Evolutionary conservation across 495 filamentous ascomycete species (phyloP), one percentile per base, ranked within the genome.

Genomic region (Neurospora sp.): DNA sequence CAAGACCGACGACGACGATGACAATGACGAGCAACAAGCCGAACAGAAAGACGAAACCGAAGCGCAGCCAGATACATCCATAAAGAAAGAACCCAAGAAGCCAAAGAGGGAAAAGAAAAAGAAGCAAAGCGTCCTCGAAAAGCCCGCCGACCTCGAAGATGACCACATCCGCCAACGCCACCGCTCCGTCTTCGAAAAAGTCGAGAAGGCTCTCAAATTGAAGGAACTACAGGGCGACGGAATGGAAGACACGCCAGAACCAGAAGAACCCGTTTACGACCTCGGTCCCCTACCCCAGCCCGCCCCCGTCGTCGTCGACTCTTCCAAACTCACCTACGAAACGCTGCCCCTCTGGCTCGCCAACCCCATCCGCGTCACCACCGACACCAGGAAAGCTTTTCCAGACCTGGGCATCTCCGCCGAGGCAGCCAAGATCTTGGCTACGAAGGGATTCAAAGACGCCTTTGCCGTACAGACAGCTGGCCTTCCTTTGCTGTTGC

Each of bases 391-490:
- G 59, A 79, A 84, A 38, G 83, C 90, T 0, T 97, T 98, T 75
- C 79, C 82, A 3, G 82, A 87, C 1, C 82, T 97, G 4, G 84
- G 90, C 0, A 85, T 85, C 16, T 39, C 77, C 1, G 41, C 80
- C 1, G 78, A 82, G 69, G 73, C 81, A 3, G 74, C 81, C 35
- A 80, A 87, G n/a, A 85, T 86, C 5, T 83, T 98, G 4, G 84
- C 88, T 35, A 78, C 85, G 12, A 89, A 89, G 74, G 89, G 90
- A 1, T 93, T 92, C 79, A 85, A 86, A 35, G 85, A 92, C 53
- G 93, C 96, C 1, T 92, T 97, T 77, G 91, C 94, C 1, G 91
- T 98, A 0, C 95, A 98, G 79, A 89, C 93, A 0, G 88, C 89
- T 0, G 88, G 95, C 0, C 87, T 98, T 38, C 94, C 94, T 7